A percentile compares a stretch with the other conserved stretches of the same genome.
Conservation (phyloP, 352 stramenopile genomes). For the Globisporangium viniferum region DNA sequence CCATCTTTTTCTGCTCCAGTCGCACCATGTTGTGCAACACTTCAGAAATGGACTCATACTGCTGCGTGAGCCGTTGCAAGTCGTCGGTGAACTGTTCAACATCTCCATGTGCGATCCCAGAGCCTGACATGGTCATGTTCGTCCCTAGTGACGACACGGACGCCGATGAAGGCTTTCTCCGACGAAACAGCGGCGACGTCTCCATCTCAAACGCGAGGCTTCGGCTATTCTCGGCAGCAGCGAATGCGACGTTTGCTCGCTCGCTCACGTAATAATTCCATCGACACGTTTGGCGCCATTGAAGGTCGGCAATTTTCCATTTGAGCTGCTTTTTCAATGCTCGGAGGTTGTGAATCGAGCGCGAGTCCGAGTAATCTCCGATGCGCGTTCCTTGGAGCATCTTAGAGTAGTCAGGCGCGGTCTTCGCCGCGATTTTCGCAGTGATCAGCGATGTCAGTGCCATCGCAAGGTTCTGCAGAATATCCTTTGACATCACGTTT, state of each 20-base stretch:
- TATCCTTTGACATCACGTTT: constrained; percentile 52
- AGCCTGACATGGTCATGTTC: constrained; percentile 34
- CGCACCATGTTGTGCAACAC: constrained; percentile 34
- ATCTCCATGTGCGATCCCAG: constrained; percentile 33
- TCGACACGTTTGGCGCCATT: constrained; percentile 54
- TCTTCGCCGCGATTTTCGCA: constrained; percentile 43
- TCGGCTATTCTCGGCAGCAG: constrained; percentile 32
- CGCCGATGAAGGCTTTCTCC: constrained; percentile 24
- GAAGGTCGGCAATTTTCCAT: constrained; percentile 59
- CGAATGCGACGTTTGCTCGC: constrained; percentile 36
- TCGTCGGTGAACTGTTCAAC: constrained; percentile 45
- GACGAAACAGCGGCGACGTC: constrained; percentile 39
- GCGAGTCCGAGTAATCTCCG: constrained; percentile 2
- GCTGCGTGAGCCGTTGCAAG: constrained; percentile 38
- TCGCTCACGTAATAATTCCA: constrained; percentile 56
- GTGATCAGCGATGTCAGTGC: constrained; percentile 34
- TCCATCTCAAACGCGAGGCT: constrained; percentile 41
- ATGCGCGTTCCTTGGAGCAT: constrained; percentile 24
- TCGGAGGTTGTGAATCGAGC: constrained; percentile 42
- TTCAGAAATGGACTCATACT: constrained; percentile 44
- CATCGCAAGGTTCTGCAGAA: constrained; percentile 50
- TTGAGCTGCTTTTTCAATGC: constrained; percentile 45
- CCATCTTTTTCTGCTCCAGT: constrained; percentile 35
- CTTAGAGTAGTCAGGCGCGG: constrained; percentile 28
- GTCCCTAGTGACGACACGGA: constrained; percentile 41